These are phyloP conservation scores for Tulasnella sp. DNA, from an alignment of 768 basidiomycete genomes.

Conservation along the genomic window DNA sequence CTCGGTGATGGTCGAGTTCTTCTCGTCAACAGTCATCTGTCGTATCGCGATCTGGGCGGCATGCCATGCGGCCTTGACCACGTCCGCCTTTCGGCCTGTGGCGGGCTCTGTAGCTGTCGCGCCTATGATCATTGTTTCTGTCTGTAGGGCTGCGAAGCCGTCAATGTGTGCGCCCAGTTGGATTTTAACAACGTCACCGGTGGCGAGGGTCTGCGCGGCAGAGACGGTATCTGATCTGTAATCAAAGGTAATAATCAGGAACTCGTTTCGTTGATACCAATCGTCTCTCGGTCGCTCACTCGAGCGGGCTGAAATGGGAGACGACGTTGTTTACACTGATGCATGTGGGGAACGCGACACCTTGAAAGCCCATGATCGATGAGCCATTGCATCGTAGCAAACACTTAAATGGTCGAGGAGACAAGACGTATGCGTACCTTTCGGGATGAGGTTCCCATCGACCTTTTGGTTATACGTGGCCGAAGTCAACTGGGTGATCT, in stretches of 20 bases:
- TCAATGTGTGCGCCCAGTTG: constrained; percentile 97
- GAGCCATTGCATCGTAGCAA: not conserved
- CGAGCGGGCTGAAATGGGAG: constrained; percentile 92
- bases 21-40: constrained; percentile 79
- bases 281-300: constrained; percentile 31
- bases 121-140: constrained; percentile 87
- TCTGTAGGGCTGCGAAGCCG: constrained; percentile 87
- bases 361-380: constrained; percentile 32
- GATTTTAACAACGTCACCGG: constrained; percentile 90
- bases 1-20: constrained; percentile 92
- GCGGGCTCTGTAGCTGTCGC: constrained; percentile 61
- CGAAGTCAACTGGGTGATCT: constrained; percentile 75
- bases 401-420: not conserved
- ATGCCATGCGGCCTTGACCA: constrained; percentile 83
- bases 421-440: constrained; percentile 46
- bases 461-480: constrained; percentile 82
- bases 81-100: constrained; percentile 81
- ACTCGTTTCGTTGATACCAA: constrained; percentile 11
- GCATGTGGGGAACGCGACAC: constrained; percentile 88
- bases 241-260: not conserved
- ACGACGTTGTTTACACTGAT: constrained; percentile 93
- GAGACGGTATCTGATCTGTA: constrained; percentile 56
- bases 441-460: constrained; percentile 77
- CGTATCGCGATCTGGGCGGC: constrained; percentile 91
- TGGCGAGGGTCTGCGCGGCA: constrained; percentile 54